Evolutionary conservation across 1,139 yeast species (phyloP), one percentile per base, ranked within the genome.

Genomic region (Scheffersomyces stambukii): DNA sequence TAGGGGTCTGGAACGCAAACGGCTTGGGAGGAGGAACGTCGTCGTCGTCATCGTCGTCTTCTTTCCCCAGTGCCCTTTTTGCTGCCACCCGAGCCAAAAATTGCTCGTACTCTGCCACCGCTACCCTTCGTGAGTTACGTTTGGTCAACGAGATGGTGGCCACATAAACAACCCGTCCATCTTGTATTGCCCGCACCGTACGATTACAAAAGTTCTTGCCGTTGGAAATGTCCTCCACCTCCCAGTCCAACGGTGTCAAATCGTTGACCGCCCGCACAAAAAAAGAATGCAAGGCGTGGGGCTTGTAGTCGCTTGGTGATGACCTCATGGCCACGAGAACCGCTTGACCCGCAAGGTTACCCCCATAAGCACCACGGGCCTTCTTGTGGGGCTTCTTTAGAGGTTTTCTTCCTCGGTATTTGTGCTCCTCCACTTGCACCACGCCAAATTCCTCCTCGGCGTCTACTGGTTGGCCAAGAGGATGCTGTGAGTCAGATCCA

Each of bases 131-230:
- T 1, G 64, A 54, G 38, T 67, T 67, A 29, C 47, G 51, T 22
- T 42, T 43, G 7, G 72, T 60, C 24, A 77, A 69, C 3, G 86
- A 70, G 6, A 79, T 55, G 19, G 70, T 70, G 11, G 81, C 73
- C 13, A 70, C 60, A 45, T 70, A 78, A 21, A 70, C 67, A 29
- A 77, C 46, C 12, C 55, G 52, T 8, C 71, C 75, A 14, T 63
- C 50, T 50, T 81, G 88, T 23, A 54, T 58, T 0, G 79, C 83
- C 26, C 63, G 60, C 4, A 81, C 70, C 23, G 75, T 68, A 31
- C 83, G 64, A 28, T 81, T 79, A 26, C 70, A 61, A 46, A 77
- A 82, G 36, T 43, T 77, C 35, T 70, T 74, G 3, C 93, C 93
- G 35, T 72, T 54, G 25, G 64, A 58, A n/a, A 58, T 51, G 17